These are phyloP conservation scores for Myxozyma lipomycoides DNA, from an alignment of 805 yeast genomes.

Conservation along the genomic window DNA sequence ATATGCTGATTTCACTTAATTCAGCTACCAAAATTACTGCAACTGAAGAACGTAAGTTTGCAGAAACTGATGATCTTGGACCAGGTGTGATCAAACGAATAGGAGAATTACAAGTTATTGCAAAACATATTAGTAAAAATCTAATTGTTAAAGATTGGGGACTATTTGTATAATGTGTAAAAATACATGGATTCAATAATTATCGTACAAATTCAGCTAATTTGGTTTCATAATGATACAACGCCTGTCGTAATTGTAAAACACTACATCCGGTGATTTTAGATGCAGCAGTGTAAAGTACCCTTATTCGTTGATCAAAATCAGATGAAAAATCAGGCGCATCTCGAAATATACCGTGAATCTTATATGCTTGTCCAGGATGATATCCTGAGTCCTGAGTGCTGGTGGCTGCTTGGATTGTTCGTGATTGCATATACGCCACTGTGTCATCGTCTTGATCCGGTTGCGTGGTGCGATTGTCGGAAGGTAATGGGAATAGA, in stretches of 20 bases:
- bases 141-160: slow-evolving; percentile 16
- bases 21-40: slow-evolving; percentile 43
- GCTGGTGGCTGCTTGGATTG: neutral
- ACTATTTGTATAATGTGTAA: slow-evolving; percentile 6
- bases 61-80: slow-evolving; percentile 2
- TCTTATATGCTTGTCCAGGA: slow-evolving; percentile 9
- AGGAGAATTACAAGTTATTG: slow-evolving; percentile 2
- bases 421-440: neutral
- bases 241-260: slow-evolving; percentile 8
- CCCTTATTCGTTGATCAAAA: slow-evolving; percentile 4
- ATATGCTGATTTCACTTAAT: slow-evolving; percentile 56
- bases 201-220: slow-evolving; percentile 1
- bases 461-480: neutral
- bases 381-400: neutral
- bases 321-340: slow-evolving; percentile 11
- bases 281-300: slow-evolving; percentile 13
- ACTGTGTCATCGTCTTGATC: neutral
- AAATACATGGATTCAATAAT: neutral
- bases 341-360: slow-evolving; percentile 6
- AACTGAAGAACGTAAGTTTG: neutral
- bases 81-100: slow-evolving; percentile 5
- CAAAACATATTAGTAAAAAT: neutral
- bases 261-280: slow-evolving; percentile 16
- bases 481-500: slow-evolving; percentile 12
- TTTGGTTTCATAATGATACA: neutral